Evolutionary conservation across 306 rosid genomes (phyloP), one percentile per base, ranked within the genome.

Genomic region (Glycine latifolia): DNA sequence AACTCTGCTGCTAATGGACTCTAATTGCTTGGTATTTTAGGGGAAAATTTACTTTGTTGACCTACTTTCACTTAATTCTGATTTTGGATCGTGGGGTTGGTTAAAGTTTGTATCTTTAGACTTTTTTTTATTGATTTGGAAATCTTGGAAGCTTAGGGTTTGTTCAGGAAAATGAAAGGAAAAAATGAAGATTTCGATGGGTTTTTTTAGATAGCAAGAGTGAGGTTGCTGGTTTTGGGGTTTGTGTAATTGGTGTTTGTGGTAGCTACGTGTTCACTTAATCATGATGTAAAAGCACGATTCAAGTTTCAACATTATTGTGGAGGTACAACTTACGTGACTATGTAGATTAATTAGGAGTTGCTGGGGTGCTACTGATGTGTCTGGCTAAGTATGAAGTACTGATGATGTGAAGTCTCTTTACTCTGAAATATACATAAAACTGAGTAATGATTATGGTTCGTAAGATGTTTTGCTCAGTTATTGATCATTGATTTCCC

Each of bases 1-100:
- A 71, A 68, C 7, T 46, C 0, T 61, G 16, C 56, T 76, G 77
- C 47, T 41, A 26, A 6, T 75, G 6, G 10, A 12, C 1, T 65
- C 13, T 8, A 1, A 41, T 67, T 60, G 56, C 60, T 66, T 39
- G 9, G 20, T 44, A 15, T n/a, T 39, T 80, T 14, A 26, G 60
- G 80, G 59, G 3, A 71, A 58, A 41, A 3, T 44, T 73, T 47
- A 20, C 48, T 78, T 31, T 2, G 8, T 26, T 78, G 14, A n/a
- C 52, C 63, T 61, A 39, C 14, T 73, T 52, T 74, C 15, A 26
- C 78, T 62, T 78, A 0, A 17, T 73, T 16, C 10, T 33, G 63
- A 74, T 81, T 63, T 15, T 75, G 11, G 68, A 33, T 79, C 44
- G 43, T 15, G 62, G 84, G 74, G 70, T 74, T 3, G 4, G 77